phyloP scores from a whole-genome alignment of 768 basidiomycete genomes.

The Albatrellus ellisii region DNA sequence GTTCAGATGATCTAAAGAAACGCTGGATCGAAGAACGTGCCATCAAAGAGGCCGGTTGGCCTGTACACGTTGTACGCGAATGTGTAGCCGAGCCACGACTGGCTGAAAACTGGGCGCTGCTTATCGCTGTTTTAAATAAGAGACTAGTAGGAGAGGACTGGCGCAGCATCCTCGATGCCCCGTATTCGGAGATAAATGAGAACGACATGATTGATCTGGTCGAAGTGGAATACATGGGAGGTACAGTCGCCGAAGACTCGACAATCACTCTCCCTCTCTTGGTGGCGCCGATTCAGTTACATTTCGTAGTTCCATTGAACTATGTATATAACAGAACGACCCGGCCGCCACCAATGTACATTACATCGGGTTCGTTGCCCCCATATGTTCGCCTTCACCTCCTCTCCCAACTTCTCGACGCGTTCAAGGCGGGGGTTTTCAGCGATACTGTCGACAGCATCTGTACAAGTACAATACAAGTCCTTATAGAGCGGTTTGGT shows the following conservation, averaged over 20 bases:
- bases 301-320: constrained; percentile 42
- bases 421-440: constrained; percentile 39
- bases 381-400: constrained; percentile 79
- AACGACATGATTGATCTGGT: constrained; percentile 27
- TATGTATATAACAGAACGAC: constrained; percentile 32
- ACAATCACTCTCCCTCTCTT: constrained; percentile 45
- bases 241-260: constrained; percentile 28
- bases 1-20: constrained; percentile 46
- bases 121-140: constrained; percentile 42
- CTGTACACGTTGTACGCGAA: constrained; percentile 51
- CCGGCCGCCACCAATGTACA: constrained; percentile 55
- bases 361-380: constrained; percentile 55
- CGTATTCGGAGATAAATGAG: neutral
- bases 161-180: constrained; percentile 9
- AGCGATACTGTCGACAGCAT: constrained; percentile 61
- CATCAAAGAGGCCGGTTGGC: constrained; percentile 77
- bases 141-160: constrained; percentile 36
- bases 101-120: constrained; percentile 35
- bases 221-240: constrained; percentile 30
- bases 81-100: constrained; percentile 26
- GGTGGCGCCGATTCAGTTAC: constrained; percentile 49
- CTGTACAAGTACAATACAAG: constrained; percentile 53
- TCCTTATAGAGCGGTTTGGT: constrained; percentile 62
- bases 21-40: constrained; percentile 77
- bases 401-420: constrained; percentile 47